Evolutionary conservation across 2,329 filamentous ascomycete species (phyloP).

Genomic region (Onygena corvina): DNA sequence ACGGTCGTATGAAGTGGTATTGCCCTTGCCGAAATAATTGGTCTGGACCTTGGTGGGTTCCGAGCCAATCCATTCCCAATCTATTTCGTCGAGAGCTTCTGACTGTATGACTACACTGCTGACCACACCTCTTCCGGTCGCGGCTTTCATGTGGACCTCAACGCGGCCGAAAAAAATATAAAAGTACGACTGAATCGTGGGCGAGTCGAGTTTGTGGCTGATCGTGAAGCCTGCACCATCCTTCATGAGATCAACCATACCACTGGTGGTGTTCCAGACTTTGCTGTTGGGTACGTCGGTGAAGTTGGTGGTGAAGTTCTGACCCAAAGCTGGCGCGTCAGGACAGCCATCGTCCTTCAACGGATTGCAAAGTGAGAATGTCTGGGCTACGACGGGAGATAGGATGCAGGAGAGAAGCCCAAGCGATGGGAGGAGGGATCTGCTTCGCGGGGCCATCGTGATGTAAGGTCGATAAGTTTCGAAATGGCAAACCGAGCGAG

Average conservation of each 20-base stretch:
- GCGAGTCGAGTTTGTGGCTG: constrained; percentile 62
- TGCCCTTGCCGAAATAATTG: constrained; percentile 95
- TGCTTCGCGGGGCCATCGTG: constrained; percentile 7
- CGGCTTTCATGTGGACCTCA: constrained; percentile 71
- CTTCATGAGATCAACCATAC: constrained; percentile 51
- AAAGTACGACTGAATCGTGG: constrained; percentile 75
- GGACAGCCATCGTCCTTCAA: constrained; percentile 60
- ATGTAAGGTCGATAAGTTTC: constrained; percentile 2
- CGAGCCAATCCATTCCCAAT: constrained; percentile 49
- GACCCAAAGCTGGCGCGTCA: constrained; percentile 55
- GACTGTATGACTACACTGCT: constrained; percentile 85
- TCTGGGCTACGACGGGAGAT: constrained; percentile 48
- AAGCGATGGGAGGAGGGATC: constrained; percentile 18
- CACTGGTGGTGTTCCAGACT: constrained; percentile 60
- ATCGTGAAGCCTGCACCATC: constrained; percentile 77
- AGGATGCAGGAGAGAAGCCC: constrained; percentile 23
- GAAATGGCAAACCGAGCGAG: constrained; percentile 7
- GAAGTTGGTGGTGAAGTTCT: constrained; percentile 25
- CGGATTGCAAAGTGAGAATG: constrained; percentile 66
- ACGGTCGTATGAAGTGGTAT: constrained; percentile 74
- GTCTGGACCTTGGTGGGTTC: constrained; percentile 46
- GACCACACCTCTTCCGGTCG: constrained; percentile 80
- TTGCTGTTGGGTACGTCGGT: constrained; percentile 45
- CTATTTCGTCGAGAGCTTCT: constrained; percentile 90
- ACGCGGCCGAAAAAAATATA: constrained; percentile 98